Conservation (phyloP, 331 rosid species). For the Telfairia occidentalis region DNA sequence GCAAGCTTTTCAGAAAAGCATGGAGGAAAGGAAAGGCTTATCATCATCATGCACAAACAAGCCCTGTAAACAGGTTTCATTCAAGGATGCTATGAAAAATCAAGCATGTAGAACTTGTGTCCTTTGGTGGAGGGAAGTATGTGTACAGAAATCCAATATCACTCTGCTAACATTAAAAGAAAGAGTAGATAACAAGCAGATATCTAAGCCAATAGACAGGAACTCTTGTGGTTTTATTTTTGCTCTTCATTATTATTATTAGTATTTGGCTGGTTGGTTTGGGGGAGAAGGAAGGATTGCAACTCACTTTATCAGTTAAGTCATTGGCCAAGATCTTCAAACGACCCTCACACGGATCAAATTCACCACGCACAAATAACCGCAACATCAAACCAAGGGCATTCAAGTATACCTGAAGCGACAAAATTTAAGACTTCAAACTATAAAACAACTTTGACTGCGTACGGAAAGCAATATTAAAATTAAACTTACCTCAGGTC, state of each 20-base stretch:
- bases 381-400: constrained; percentile 62
- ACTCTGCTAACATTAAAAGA: background rate
- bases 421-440: constrained; percentile 4
- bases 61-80: background rate
- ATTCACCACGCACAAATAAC: constrained; percentile 45
- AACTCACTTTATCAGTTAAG: constrained; percentile 54
- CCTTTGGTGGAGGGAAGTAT: background rate
- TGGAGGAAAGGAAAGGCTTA: background rate
- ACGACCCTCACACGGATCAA: constrained; percentile 34
- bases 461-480: constrained; percentile 5
- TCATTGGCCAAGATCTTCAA: constrained; percentile 33
- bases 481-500: constrained; percentile 36
- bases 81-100: background rate
- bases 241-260: background rate
- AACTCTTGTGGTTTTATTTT: too few relatives aligned
- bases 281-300: background rate
- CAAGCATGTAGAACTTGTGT: background rate
- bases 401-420: constrained; percentile 58
- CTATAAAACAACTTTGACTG: background rate
- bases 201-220: background rate
- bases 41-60: background rate
- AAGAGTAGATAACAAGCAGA: background rate
- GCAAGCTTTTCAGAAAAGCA: background rate
- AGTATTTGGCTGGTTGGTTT: background rate
- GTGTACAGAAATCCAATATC: background rate